Conservation (phyloP, 176 grass and related monocot species). For the Phyllostachys edulis region DNA sequence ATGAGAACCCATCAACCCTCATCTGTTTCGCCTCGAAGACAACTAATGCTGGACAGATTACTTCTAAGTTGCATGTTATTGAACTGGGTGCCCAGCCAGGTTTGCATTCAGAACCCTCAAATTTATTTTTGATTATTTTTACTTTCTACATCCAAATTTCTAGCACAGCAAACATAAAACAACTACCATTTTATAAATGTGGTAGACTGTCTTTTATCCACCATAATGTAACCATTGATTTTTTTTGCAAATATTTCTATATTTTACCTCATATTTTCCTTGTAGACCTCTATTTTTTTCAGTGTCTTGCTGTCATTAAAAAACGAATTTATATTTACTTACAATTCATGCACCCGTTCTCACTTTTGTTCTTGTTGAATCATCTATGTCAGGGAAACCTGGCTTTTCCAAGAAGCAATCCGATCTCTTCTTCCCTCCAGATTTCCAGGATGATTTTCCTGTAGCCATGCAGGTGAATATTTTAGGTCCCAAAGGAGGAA, state of each 20-base stretch:
- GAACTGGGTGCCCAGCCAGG: constrained; percentile 94
- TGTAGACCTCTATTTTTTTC: not conserved
- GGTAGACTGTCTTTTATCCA: not conserved
- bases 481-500: not conserved
- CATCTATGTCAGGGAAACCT: constrained; percentile 61
- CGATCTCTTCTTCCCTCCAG: constrained; percentile 90
- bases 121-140: not conserved
- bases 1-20: constrained; percentile 86
- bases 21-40: constrained; percentile 94
- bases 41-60: constrained; percentile 83
- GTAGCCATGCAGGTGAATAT: constrained; percentile 89
- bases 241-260: not conserved
- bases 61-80: constrained; percentile 94
- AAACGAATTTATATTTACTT: not conserved
- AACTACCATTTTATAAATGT: not conserved
- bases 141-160: not conserved
- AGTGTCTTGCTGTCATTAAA: not conserved
- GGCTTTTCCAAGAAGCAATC: constrained; percentile 98
- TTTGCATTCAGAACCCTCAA: constrained; percentile 21
- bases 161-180: not conserved
- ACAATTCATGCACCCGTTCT: not conserved
- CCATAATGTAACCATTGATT: not conserved
- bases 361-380: not conserved
- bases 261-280: not conserved
- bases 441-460: constrained; percentile 97